Base-by-base conservation (phyloP, 768 basidiomycete species). In the Rhodotorula taiwanensis region DNA sequence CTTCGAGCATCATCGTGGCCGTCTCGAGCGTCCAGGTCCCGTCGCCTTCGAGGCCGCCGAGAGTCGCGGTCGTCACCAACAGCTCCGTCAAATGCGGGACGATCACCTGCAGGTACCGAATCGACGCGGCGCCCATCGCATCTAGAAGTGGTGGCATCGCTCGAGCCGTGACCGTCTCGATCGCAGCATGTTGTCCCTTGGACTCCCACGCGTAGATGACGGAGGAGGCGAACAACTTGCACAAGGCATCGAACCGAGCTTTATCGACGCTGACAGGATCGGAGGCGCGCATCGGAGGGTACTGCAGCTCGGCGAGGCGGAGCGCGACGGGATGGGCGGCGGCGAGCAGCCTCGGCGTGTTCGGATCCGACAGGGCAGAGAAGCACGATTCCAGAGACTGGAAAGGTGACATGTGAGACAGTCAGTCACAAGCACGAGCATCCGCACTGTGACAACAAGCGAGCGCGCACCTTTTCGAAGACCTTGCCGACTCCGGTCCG, bases 401-500 rank as follows among this genome's bases (percentile, higher is more conserved):
- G 9, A 25, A 16, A 39, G 21, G 4, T 1, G n/a, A n/a, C n/a
- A n/a, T n/a, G n/a, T n/a, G 25, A 42, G 1, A n/a, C 25, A 25
- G 31, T 8, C 11, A 5, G 20, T 21, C 11, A 23, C 9, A 34
- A 21, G 20, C n/a, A 31, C n/a, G 51, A 23, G 44, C 15, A n/a
- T n/a, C 21, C 3, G 25, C 23, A 41, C 49, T 25, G 28, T 45
- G 15, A 39, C n/a, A 4, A 28, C 5, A 21, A 25, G 16, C n/a
- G 7, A 34, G 23, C 4, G 9, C 36, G 2, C 18, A 65, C 64
- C 49, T 55, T 49, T 33, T 65, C 52, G 34, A 65, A 60, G 9
- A 65, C 54, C 25, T 55, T 60, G 52, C 58, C 58, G 2, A 67
- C 66, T 6, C 66, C 66, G 2, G 66, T 67, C 5, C 66, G 41